Percentiles rank a stretch among this genome's conserved stretches.
These are phyloP conservation scores for Eucalyptus decipiens DNA, from an alignment of 345 rosid species.

Conservation along the genomic window DNA sequence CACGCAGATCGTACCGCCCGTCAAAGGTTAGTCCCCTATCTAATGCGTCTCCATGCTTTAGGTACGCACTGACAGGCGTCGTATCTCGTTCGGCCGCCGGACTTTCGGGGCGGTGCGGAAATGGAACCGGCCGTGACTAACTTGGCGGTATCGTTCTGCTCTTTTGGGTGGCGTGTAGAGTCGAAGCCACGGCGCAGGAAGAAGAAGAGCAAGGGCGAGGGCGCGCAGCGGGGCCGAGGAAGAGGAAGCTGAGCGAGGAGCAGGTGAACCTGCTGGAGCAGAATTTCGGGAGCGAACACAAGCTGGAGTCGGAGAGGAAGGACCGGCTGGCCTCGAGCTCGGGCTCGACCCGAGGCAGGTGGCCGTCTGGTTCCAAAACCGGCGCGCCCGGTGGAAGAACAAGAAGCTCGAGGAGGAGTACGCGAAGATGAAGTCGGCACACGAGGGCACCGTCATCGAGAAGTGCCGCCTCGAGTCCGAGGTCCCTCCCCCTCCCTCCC, in stretches of 20 bases:
- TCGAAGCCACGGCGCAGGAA: conserved; percentile 43
- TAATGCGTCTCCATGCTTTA: neutral
- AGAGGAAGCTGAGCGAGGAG: conserved; percentile 61
- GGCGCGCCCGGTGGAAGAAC: conserved; percentile 85
- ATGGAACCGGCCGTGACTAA: neutral
- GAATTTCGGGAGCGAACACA: conserved; percentile 62
- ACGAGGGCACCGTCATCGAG: conserved; percentile 35
- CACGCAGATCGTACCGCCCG: conserved; percentile 30
- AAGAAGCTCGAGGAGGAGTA: conserved; percentile 90
- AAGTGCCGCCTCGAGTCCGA: conserved; percentile 69
- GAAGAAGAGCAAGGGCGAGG: conserved; percentile 41
- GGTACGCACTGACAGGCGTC: neutral
- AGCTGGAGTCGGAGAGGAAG: conserved; percentile 80
- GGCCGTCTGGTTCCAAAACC: conserved; percentile 97
- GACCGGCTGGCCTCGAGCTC: conserved; percentile 57
- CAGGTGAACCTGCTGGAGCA: conserved; percentile 61
- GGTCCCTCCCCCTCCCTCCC: conserved; percentile 14
- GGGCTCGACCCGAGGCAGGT: conserved; percentile 93
- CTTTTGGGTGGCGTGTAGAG: neutral
- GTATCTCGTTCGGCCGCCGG: neutral
- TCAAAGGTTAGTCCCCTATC: conserved; percentile 29
- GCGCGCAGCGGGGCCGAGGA: conserved; percentile 17
- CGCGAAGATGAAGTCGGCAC: conserved; percentile 26
- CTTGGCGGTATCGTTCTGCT: neutral
- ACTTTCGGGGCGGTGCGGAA: neutral